These are phyloP conservation scores for Punica granatum DNA, from an alignment of 345 rosid species.

Conservation along the genomic window DNA sequence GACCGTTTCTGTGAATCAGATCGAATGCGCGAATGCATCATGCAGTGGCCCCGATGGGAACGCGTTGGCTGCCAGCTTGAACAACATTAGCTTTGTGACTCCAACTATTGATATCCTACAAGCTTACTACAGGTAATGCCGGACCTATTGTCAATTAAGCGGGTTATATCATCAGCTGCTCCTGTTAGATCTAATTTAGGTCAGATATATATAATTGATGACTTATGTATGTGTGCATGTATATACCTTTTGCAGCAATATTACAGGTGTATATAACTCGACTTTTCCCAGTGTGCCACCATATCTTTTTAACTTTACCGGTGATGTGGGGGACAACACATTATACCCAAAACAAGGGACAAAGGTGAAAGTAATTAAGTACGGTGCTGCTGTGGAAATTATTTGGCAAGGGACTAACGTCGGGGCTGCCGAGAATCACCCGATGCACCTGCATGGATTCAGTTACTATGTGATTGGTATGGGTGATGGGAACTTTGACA, in stretches of 20 bases:
- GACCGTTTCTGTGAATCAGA: conserved; percentile 10
- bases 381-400: not conserved
- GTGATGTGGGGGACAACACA: not conserved
- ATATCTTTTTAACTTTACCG: not conserved
- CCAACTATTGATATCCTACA: conserved; percentile 15
- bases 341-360: not conserved
- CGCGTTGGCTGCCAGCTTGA: conserved; percentile 9
- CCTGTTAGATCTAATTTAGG: too few species aligned
- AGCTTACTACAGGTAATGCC: conserved; percentile 32
- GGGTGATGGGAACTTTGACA: conserved; percentile 40
- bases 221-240: too few species aligned
- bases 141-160: too few species aligned
- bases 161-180: not conserved
- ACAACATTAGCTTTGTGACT: conserved; percentile 16
- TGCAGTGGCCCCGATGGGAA: conserved; percentile 10
- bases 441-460: conserved; percentile 45
- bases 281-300: not conserved
- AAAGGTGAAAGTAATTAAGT: not conserved
- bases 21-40: conserved; percentile 14
- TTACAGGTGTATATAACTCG: not conserved
- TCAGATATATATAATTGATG: too few species aligned
- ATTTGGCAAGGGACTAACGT: conserved; percentile 1
- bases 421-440: conserved; percentile 17
- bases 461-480: conserved; percentile 40
- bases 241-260: not conserved